Evolutionary conservation across 148 eudicot species (phyloP), one percentile per base, ranked within the genome.

Genomic region (Suaeda aralocaspica): DNA sequence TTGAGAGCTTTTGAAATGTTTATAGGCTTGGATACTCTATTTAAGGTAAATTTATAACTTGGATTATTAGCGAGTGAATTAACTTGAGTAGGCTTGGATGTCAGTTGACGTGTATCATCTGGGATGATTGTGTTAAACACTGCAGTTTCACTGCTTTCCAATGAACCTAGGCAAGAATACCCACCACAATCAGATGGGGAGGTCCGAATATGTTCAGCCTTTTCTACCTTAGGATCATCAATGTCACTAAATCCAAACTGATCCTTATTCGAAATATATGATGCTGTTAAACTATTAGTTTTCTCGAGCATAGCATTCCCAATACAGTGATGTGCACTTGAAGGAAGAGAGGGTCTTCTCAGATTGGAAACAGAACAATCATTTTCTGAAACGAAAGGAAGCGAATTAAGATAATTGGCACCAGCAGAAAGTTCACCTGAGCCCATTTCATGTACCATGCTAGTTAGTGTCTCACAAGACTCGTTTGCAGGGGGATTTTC

Each of bases 241-340:
- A 85, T 60, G 66, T 86, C 87, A 66, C 92, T 88, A 30, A 84
- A 88, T 50, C 72, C 64, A 70, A 92, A 84, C 53, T 79, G 85
- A 58, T 85, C 93, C 64, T 86, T 87, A 14, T 75, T 82, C 31
- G 77, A 79, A 55, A 45, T 64, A 72, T 71, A 76, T 57, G 76
- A 71, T 25, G 41, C 14, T 21, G 71, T 59, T 39, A 64, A 19
- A 39, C 15, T 67, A 41, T 12, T 13, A 26, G 21, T 55, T 39
- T 46, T 28, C 48, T 22, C 30, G 13, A 8, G 45, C 39, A 58
- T 18, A 70, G 28, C 48, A 71, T 73, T 72, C 73, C 36, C 42
- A 25, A 15, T 11, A 67, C 21, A 63, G 21, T 65, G 63, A 41
- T 70, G 65, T 33, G 67, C 70, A 74, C 64, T 69, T 25, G 62